Evolutionary conservation across 2,329 filamentous ascomycete species (phyloP), one percentile per base, ranked within the genome.

Genomic region (Ascochyta viciae-villosae): DNA sequence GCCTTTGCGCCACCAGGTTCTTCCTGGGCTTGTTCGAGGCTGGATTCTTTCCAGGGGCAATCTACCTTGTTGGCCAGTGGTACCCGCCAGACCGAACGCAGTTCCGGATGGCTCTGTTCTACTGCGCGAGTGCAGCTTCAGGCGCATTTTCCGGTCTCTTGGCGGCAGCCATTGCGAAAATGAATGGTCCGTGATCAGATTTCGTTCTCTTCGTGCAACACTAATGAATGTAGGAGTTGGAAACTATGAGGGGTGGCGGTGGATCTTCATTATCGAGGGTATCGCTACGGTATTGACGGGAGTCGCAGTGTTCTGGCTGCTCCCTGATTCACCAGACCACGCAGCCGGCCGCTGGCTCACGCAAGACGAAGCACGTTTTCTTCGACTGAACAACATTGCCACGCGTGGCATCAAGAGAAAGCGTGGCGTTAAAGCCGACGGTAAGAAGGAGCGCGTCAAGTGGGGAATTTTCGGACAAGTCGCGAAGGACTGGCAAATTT

Each of bases 101-200:
- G 38, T 83, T 79, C 37, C 75, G 83, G 6, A 79, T 85, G 47
- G 80, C 82, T 5, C 73, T 86, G n/a, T 86, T 85, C 63, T 85
- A 81, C 64, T 83, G 79, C 34, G 81, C 81, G n/a, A 80, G 81
- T 3, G 78, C 81, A 10, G 69, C 84, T 9, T 82, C 83, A 0
- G 82, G 82, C 19, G 83, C 84, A 1, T 86, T 87, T 65, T 83
- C 82, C 15, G 83, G 83, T 2, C 70, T 87, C 12, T 74, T 87
- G 1, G 83, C 84, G 1, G 81, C 48, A 51, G 64, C 52, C 6
- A 87, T 89, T 60, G 77, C 75, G 16, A 87, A 89, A 63, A 79
- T 87, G 44, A 85, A 88, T 67, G 77, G 53, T 56, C 22, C 1
- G 38, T 43, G 26, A 5, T 9, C 7, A 5, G 19, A 3, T 6